phyloP scores from a whole-genome alignment of 1,284 basidiomycete species.

The Sporisorium exsertum region DNA sequence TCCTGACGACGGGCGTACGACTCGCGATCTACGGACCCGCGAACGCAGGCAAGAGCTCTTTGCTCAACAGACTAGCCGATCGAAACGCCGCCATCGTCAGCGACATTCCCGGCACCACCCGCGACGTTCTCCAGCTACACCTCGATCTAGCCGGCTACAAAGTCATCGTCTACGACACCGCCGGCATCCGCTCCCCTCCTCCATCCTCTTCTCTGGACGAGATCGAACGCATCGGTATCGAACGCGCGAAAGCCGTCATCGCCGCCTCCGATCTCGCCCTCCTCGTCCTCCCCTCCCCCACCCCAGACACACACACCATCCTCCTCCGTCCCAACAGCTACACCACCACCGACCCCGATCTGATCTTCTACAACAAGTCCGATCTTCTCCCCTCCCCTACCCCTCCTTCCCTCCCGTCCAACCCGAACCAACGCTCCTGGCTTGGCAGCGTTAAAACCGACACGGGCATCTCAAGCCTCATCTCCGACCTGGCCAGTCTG shows the following conservation, averaged over 20 bases:
- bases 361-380: conserved; percentile 80
- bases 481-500: conserved; percentile 74
- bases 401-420: neutral
- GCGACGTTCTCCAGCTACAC: conserved; percentile 83
- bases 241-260: conserved; percentile 78
- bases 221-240: conserved; percentile 85
- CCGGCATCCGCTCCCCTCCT: conserved; percentile 76
- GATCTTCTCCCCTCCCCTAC: conserved; percentile 72
- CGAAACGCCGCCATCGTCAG: conserved; percentile 90
- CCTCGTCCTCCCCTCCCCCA: conserved; percentile 80
- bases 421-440: conserved; percentile 71
- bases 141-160: conserved; percentile 85
- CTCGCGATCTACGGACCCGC: conserved; percentile 89
- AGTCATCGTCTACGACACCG: conserved; percentile 83
- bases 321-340: conserved; percentile 73
- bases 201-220: conserved; percentile 71
- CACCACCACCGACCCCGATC: conserved; percentile 54
- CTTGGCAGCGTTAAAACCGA: conserved; percentile 76
- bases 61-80: conserved; percentile 84
- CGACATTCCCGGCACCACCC: conserved; percentile 84
- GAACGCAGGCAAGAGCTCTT: conserved; percentile 87
- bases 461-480: conserved; percentile 75
- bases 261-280: conserved; percentile 77
- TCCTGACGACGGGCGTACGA: conserved; percentile 82
- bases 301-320: conserved; percentile 59